These are phyloP conservation scores for Cyberlindnera mississippiensis DNA, from an alignment of 805 yeast genomes.

Conservation along the genomic window DNA sequence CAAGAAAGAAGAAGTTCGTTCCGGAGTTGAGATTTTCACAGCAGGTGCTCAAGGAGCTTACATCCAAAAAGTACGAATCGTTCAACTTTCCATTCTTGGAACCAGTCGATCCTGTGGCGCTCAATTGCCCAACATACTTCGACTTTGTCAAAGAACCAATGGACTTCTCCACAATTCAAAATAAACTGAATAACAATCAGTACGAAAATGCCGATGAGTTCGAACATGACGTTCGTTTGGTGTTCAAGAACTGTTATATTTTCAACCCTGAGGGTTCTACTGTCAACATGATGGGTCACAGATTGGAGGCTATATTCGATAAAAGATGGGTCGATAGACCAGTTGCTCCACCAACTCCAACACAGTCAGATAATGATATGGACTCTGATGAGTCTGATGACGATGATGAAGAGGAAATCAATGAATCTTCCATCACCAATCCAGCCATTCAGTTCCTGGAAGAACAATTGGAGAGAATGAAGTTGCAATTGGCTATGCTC, in stretches of 20 bases:
- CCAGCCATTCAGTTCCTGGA: constrained; percentile 90
- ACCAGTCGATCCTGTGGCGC: constrained; percentile 94
- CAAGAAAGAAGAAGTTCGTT: constrained; percentile 86
- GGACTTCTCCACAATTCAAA: constrained; percentile 86
- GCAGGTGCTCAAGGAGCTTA: constrained; percentile 75
- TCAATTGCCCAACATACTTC: constrained; percentile 85
- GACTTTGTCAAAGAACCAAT: constrained; percentile 88
- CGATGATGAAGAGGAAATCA: constrained; percentile 50
- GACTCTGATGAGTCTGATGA: constrained; percentile 32
- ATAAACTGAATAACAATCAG: constrained; percentile 78
- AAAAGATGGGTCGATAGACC: constrained; percentile 88
- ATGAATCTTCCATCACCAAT: constrained; percentile 64
- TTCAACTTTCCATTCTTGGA: constrained; percentile 86
- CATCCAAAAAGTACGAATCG: constrained; percentile 76
- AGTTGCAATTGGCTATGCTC: constrained; percentile 75
- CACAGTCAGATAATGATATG: constrained; percentile 25
- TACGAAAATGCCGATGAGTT: constrained; percentile 88
- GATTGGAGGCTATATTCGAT: constrained; percentile 80
- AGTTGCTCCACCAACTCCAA: constrained; percentile 43
- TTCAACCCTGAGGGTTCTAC: constrained; percentile 98
- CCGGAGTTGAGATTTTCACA: constrained; percentile 86
- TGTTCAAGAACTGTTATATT: constrained; percentile 83
- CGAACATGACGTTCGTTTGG: constrained; percentile 74
- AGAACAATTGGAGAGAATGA: constrained; percentile 81
- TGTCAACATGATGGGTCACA: constrained; percentile 92